Base-by-base conservation (phyloP, 495 filamentous ascomycete species). In the Clavariopsis aquatica region DNA sequence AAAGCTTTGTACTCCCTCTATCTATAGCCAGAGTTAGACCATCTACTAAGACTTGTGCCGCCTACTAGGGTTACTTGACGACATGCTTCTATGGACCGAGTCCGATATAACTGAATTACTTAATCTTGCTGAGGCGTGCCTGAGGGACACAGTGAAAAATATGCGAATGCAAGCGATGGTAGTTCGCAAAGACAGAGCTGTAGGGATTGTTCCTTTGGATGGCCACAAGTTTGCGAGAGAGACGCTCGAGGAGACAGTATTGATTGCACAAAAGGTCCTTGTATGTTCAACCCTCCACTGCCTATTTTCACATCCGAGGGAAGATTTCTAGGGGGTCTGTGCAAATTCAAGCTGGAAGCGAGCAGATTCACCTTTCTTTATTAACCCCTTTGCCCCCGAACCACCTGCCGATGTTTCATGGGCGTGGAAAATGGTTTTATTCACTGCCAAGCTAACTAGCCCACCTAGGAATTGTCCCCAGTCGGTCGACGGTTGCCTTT, bases 201-300 rank as follows among this genome's bases (percentile, higher is more conserved):
- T 98, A 0, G 95, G 95, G 13, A 94, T 98, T 53, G 82, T 97
- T 73, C 84, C 93, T 63, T 65, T 75, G 10, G 73, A 81, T 4
- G 80, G 80, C 0, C 76, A 82, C 13, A 88, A 87, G 47, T 91
- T 98, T 70, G 81, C 85, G 19, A 86, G 95, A 1, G 95, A 99
- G 75, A 88, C 89, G 56, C 82, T 98, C 19, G 94, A 99, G 74
- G 95, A 99, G 77, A 97, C 93, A 0, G 95, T 99, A 0, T 80
- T 99, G 9, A 90, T 92, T 2, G 90, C 91, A 22, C 93, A 97
- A 70, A 95, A 96, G 75, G 89, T 89, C 17, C 82, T 98, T 0
- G 72, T 73, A 64, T 27, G 64, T 46, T 17, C 17, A 19, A 31
- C 3, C 7, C 51, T 53, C 6, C 9, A 6, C 12, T 27, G 0